These are phyloP conservation scores for Aspergillus calidoustus DNA, from an alignment of 2,329 filamentous ascomycete species.

Conservation along the genomic window DNA sequence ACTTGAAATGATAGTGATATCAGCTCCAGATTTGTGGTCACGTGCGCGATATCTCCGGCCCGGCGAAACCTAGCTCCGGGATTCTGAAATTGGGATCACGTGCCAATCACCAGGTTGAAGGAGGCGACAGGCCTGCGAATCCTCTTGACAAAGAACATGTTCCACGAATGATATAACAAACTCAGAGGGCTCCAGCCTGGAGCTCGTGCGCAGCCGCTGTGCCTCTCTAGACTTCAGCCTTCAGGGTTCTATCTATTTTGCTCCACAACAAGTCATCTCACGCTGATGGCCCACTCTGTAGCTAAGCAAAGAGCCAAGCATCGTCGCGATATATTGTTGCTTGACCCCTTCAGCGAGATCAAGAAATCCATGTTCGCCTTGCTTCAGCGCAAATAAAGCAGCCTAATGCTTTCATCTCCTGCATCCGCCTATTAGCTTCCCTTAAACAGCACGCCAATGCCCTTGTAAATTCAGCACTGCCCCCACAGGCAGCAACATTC, in stretches of 20 bases:
- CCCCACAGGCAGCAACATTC: constrained; percentile 17
- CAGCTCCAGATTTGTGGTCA: constrained; percentile 20
- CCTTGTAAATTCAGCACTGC: background rate
- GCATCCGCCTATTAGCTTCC: background rate
- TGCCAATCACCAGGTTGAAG: background rate
- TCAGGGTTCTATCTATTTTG: too few relatives aligned
- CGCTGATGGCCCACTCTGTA: background rate
- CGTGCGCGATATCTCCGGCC: background rate
- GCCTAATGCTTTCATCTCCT: background rate
- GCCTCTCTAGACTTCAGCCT: too few relatives aligned
- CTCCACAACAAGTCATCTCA: too few relatives aligned
- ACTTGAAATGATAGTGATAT: constrained; percentile 19
- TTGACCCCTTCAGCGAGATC: background rate
- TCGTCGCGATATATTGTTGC: background rate
- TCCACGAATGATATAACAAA: background rate
- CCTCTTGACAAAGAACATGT: background rate
- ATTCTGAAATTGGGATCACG: background rate
- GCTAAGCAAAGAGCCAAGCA: background rate
- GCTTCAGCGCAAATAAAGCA: background rate
- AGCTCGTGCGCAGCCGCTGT: too few relatives aligned
- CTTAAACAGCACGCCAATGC: background rate
- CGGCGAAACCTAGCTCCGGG: background rate
- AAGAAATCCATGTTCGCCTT: background rate
- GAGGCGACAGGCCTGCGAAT: background rate
- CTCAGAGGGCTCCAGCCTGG: too few relatives aligned